Evolutionary conservation across 2,329 filamentous ascomycete genomes (phyloP).

Genomic region (Diaporthe humulicola): DNA sequence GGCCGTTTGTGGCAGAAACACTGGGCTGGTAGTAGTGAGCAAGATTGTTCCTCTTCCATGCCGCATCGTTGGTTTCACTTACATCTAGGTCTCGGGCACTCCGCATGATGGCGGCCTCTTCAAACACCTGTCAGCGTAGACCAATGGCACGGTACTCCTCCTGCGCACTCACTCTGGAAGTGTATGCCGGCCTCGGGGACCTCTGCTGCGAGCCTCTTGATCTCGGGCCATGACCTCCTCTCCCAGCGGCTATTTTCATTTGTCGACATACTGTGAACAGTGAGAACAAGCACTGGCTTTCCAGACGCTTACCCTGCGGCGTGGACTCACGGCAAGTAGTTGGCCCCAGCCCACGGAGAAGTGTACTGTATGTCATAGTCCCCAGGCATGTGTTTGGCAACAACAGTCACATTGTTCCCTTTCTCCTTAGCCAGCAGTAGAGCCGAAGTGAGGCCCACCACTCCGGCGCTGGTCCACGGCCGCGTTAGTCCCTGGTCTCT

Average conservation of each 20-base stretch:
- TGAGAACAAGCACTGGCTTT: constrained; percentile 37
- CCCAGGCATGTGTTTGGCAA: constrained; percentile 89
- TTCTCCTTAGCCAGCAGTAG: constrained; percentile 61
- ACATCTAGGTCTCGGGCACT: constrained; percentile 72
- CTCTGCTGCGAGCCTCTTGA: constrained; percentile 71
- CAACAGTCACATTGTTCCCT: constrained; percentile 55
- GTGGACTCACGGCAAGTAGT: constrained; percentile 77
- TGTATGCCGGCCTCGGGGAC: constrained; percentile 85
- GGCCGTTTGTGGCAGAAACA: constrained; percentile 54
- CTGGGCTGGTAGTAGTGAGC: neutral
- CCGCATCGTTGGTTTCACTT: neutral
- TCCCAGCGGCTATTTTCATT: constrained; percentile 68
- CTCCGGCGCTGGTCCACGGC: constrained; percentile 56
- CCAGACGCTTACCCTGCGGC: constrained; percentile 23
- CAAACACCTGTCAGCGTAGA: neutral
- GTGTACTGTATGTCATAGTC: constrained; percentile 94
- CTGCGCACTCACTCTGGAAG: constrained; percentile 70
- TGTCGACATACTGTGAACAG: constrained; percentile 57
- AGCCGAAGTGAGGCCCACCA: constrained; percentile 65
- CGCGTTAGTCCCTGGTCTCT: neutral
- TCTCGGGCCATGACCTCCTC: constrained; percentile 72
- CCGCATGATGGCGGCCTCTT: constrained; percentile 63
- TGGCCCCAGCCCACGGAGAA: constrained; percentile 90
- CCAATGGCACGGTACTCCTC: neutral
- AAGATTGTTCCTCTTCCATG: no score